A percentile compares a stretch with the other conserved stretches of the same genome.
phyloP scores from a whole-genome alignment of 2,329 filamentous ascomycete genomes.

The Cercospora sojina region DNA sequence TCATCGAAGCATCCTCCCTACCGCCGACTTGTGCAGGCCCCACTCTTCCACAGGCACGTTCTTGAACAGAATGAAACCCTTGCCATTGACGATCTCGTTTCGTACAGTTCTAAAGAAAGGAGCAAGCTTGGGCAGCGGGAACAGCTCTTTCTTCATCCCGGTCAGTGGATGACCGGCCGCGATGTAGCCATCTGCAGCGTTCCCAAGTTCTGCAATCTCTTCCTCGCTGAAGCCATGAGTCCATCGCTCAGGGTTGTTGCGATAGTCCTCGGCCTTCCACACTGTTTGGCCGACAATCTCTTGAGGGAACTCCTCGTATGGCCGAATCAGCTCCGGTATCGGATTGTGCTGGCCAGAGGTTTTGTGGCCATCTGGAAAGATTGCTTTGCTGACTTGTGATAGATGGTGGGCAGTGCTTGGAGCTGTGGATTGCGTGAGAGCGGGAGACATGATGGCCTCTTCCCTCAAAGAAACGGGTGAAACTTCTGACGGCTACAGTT shows the following conservation, averaged over 20 bases:
- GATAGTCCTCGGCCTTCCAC: constrained; percentile 68
- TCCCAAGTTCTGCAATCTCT: constrained; percentile 66
- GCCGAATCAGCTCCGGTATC: constrained; percentile 60
- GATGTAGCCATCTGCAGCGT: constrained; percentile 69
- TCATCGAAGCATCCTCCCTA: constrained; percentile 37
- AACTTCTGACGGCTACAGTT: background rate
- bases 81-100: constrained; percentile 71
- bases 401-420: constrained; percentile 14
- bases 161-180: constrained; percentile 64
- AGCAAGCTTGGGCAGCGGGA: constrained; percentile 60
- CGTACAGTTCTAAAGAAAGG: constrained; percentile 57
- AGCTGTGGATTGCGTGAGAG: constrained; percentile 19
- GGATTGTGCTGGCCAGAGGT: constrained; percentile 73
- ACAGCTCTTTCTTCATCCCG: constrained; percentile 65
- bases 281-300: constrained; percentile 70
- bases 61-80: constrained; percentile 88
- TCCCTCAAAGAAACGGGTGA: background rate
- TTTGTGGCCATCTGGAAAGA: constrained; percentile 66
- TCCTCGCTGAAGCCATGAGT: constrained; percentile 65
- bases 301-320: constrained; percentile 69
- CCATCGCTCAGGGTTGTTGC: constrained; percentile 65
- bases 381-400: constrained; percentile 41
- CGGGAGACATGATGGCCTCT: constrained; percentile 21
- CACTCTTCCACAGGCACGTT: constrained; percentile 74
- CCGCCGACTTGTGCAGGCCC: constrained; percentile 75